Conservation (phyloP, 2,329 filamentous ascomycete genomes). For the Teratosphaeriaceae sp. region DNA sequence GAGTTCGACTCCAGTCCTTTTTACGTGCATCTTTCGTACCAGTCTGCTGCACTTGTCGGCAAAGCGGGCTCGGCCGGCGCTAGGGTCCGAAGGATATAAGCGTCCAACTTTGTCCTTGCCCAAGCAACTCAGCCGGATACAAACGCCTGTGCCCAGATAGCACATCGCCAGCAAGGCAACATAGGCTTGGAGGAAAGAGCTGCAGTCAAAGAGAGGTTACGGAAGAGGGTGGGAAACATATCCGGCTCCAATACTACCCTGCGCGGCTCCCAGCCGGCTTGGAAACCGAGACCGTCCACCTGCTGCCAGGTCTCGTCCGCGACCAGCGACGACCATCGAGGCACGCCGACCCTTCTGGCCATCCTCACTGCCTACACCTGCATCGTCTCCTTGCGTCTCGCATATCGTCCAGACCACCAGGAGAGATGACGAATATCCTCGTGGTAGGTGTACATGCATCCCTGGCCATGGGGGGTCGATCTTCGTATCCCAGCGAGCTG, state of each 20-base stretch:
- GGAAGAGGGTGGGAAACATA: neutral
- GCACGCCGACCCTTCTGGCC: no score
- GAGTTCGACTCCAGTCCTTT: no score
- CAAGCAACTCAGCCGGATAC: no score
- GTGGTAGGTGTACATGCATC: no score
- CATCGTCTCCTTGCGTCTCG: neutral
- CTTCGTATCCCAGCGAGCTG: conserved; percentile 13
- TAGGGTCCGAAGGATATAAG: no score
- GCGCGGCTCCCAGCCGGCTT: neutral
- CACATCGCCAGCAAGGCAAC: neutral
- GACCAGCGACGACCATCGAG: neutral
- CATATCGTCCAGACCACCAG: neutral
- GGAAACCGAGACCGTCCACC: neutral
- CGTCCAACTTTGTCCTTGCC: no score
- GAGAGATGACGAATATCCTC: conserved; percentile 15
- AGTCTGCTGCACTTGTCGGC: no score
- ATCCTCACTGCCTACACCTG: no score
- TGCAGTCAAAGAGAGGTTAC: neutral
- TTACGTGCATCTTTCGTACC: no score
- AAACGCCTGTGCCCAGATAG: neutral
- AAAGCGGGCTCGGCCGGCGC: no score
- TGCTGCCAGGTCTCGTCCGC: neutral
- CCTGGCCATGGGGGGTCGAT: no score
- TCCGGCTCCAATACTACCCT: neutral
- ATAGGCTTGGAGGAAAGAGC: neutral